Base-by-base conservation (phyloP, 2,329 filamentous ascomycete species). In the Colletotrichum sp. region DNA sequence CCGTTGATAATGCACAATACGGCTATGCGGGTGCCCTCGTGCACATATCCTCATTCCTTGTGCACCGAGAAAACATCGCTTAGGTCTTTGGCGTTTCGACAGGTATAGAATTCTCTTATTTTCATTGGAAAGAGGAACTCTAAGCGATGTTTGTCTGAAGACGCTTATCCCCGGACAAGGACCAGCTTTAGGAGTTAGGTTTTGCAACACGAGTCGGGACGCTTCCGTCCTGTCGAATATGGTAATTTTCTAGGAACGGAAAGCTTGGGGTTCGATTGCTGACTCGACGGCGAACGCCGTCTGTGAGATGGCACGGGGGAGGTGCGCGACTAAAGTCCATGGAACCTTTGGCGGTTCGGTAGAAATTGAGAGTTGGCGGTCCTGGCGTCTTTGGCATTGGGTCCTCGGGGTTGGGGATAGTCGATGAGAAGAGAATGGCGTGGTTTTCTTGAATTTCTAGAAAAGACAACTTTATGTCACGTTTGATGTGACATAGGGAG, bases 361-460 rank as follows among this genome's bases (percentile, higher is more conserved):
- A 16, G 36, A 38, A 38, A 38, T 9, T 38, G 36, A 38, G 16
- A 9, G 4, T 18, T 1, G 36, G 16, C 36, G 36, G 36, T 38
- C 0, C 0, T 18, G 0, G 36, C 4, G 14, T 38, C 36, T 38
- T 38, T 38, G 4, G 14, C 14, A 38, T 38, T 38, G 7, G 14
- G 4, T 16, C 7, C 36, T 38, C 0, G 4, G 34, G 3, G 14
- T 5, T 38, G 7, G 36, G 4, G 4, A 1, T 38, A 38, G 36
- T 38, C 4, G 36, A 38, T 38, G 7, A 3, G 0, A 18, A 38
- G 2, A 38, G 1, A 38, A 1, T 38, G 36, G 14, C 16, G 0
- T 18, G 36, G 0, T 0, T 38, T 0, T 38, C 0, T 18, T 8
- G 0, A 0, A 9, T 38, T 18, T 8, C 7, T 5, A 8, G 36